Evolutionary conservation across 2,329 filamentous ascomycete species (phyloP), one percentile per base, ranked within the genome.

Genomic region (Ophiocordyceps polyrhachis-furcata): DNA sequence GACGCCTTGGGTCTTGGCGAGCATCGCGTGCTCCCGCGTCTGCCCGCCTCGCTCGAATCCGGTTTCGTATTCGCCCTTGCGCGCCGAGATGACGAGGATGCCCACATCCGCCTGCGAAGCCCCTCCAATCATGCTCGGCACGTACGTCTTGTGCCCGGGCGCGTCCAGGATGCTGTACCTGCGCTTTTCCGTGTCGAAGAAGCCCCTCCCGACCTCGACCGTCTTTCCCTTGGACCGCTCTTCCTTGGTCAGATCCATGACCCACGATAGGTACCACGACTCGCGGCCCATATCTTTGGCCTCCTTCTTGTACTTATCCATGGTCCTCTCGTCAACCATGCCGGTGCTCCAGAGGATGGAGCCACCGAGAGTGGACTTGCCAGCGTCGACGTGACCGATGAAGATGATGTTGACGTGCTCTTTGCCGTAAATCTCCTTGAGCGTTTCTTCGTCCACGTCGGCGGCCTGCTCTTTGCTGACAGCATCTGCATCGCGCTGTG

Each of bases 221-320:
- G 91, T 98, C 71, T 96, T 98, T 53, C 91, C 91, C 73, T 96
- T 93, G 44, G 84, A 71, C 58, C 93, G 78, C 62, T 98, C 91
- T 63, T 98, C 93, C 64, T 89, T 94, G 53, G 87, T 98, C 62
- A 96, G 63, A 73, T 98, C 91, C 55, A 98, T 75, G 49, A 88
- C 93, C 91, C 93, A 98, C 40, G 91, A 98, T 20, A 98, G 74
- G 62, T 96, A 98, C 91, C 91, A 98, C 4, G 89, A 93, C 68
- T 96, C 91, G 68, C 88, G 83, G 44, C 91, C 91, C 51, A 91
- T 74, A 12, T 96, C 91, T 70, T 94, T 96, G 43, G 91, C 89
- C 57, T 98, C 93, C 54, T 77, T 79, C 74, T 89, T 94, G 71
- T 94, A 94, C 67, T 98, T 98, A 45, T 98, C 91, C 72, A 98